These are phyloP conservation scores for Astraeus odoratus DNA, from an alignment of 768 basidiomycete species.

Conservation along the genomic window DNA sequence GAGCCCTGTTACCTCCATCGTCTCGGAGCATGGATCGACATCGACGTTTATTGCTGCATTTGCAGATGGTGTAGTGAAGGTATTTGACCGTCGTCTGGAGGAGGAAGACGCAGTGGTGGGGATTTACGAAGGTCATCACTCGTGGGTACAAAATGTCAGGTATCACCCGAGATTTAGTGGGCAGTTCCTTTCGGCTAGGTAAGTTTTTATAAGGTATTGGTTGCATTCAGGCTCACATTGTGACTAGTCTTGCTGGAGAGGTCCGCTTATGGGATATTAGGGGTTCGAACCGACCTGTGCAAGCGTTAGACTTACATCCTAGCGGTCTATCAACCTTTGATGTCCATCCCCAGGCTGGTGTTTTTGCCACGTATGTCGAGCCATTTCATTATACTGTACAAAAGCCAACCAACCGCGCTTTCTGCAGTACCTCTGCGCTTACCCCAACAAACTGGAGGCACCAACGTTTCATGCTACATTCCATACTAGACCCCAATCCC, in stretches of 20 bases:
- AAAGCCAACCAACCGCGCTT: background rate
- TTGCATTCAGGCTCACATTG: constrained; percentile 1
- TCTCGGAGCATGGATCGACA: constrained; percentile 68
- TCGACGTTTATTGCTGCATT: constrained; percentile 86
- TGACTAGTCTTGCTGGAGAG: constrained; percentile 72
- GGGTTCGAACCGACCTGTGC: constrained; percentile 46
- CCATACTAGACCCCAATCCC: constrained; percentile 35
- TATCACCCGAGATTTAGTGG: constrained; percentile 65
- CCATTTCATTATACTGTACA: constrained; percentile 1
- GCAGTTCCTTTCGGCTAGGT: constrained; percentile 87
- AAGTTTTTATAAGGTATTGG: constrained; percentile 12
- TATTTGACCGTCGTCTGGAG: constrained; percentile 88
- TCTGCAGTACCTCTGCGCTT: constrained; percentile 52
- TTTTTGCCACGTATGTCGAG: constrained; percentile 82
- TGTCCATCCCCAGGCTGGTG: constrained; percentile 72
- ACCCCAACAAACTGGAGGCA: constrained; percentile 55
- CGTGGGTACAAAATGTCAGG: constrained; percentile 88
- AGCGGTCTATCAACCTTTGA: constrained; percentile 81
- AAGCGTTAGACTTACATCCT: constrained; percentile 59
- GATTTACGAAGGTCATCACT: constrained; percentile 67
- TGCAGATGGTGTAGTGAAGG: constrained; percentile 82
- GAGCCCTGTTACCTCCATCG: constrained; percentile 81
- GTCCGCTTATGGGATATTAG: constrained; percentile 91
- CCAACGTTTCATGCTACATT: constrained; percentile 57
- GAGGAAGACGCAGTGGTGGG: constrained; percentile 79